Base-by-base conservation (phyloP, 2,329 filamentous ascomycete species). In the Canariomyces notabilis region DNA sequence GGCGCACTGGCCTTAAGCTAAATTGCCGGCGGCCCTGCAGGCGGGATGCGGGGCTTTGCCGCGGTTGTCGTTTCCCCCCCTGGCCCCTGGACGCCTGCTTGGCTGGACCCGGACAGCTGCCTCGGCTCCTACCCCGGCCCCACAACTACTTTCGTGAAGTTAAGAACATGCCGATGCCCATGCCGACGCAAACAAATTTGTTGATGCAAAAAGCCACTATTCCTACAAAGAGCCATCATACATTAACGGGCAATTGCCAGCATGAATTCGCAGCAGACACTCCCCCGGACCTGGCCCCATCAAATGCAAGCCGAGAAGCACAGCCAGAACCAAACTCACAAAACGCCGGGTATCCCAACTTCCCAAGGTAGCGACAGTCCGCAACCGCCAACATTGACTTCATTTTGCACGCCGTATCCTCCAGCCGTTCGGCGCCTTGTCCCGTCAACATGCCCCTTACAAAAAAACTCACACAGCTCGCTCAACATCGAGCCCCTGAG, bases 351-450 rank as follows among this genome's bases (percentile, higher is more conserved):
- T 48, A 48, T 48, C 19, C 36, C 22, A 32, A 42, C 43, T 42
- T 48, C 19, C 36, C 22, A 32, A 42, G 45, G 37, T 48, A 48
- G 34, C 22, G 45, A 42, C 45, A 34, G 45, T 48, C 16, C 20
- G 20, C 6, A 46, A 18, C 16, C 37, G 19, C 3, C 31, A 33
- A 34, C 18, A 31, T 44, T 32, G n/a, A n/a, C n/a, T n/a, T n/a
- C n/a, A n/a, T n/a, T n/a, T n/a, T n/a, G n/a, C n/a, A n/a, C n/a
- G n/a, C n/a, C n/a, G n/a, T n/a, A n/a, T n/a, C n/a, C n/a, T n/a
- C n/a, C n/a, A n/a, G n/a, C n/a, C 15, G 22, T 8, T 42, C 4
- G 19, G 6, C 12, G 5, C 21, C 7, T 29, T 18, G 21, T 7
- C n/a, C 37, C 35, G 5, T 37, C 15, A 5, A n/a, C 14, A 37